Conservation (phyloP, 352 stramenopile species). For the Aphanomyces stellatus region DNA sequence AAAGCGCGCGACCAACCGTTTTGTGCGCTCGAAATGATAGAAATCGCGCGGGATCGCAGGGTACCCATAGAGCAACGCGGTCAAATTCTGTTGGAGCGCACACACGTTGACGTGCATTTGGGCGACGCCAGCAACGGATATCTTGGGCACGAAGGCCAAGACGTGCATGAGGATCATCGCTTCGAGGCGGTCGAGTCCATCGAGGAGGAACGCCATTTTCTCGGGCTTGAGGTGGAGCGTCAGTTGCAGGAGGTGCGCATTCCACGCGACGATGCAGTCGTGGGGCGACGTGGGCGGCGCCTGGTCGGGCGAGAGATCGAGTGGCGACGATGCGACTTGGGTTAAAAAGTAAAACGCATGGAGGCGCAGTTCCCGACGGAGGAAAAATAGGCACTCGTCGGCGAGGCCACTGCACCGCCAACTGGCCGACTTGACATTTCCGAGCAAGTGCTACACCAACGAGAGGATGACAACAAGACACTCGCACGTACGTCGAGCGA, state of each 20-base stretch:
- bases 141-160: slow-evolving; percentile 53
- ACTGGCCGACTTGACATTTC: slow-evolving; percentile 29
- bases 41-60: slow-evolving; percentile 37
- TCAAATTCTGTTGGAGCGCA: slow-evolving; percentile 65
- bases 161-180: slow-evolving; percentile 53
- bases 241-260: slow-evolving; percentile 39
- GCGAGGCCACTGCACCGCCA: slow-evolving; percentile 62
- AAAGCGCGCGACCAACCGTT: slow-evolving; percentile 24
- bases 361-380: slow-evolving; percentile 63
- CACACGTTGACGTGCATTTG: slow-evolving; percentile 75
- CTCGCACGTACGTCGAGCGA: neutral
- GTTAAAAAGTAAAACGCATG: slow-evolving; percentile 73
- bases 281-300: slow-evolving; percentile 44
- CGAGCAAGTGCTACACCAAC: neutral
- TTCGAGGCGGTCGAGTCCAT: slow-evolving; percentile 61
- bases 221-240: slow-evolving; percentile 62
- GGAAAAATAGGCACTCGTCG: slow-evolving; percentile 68
- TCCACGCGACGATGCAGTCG: slow-evolving; percentile 45
- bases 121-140: slow-evolving; percentile 59
- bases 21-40: slow-evolving; percentile 66
- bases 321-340: slow-evolving; percentile 57
- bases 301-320: slow-evolving; percentile 44
- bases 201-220: slow-evolving; percentile 67
- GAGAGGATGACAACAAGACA: neutral
- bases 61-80: slow-evolving; percentile 64